Conservation (phyloP, 1,284 basidiomycete genomes). For the Inonotus obliquus region DNA sequence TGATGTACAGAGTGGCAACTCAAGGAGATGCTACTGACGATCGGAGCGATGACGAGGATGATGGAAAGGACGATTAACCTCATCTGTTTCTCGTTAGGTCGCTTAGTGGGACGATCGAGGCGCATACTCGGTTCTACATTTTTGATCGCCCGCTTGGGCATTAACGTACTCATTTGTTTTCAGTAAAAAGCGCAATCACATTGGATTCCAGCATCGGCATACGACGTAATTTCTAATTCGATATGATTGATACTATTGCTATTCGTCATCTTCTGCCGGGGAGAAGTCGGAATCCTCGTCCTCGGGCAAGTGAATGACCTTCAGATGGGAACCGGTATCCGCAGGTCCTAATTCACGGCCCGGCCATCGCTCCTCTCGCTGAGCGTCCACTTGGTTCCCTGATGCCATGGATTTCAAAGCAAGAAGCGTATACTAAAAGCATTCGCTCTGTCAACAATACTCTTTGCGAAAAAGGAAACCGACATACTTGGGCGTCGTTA, state of each 20-base stretch:
- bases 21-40: constrained; percentile 37
- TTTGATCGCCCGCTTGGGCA: too few relatives aligned
- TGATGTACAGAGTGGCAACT: constrained; percentile 33
- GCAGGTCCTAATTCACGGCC: constrained; percentile 39
- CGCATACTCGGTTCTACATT: too few relatives aligned
- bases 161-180: too few relatives aligned
- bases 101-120: not conserved
- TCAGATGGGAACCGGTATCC: constrained; percentile 30
- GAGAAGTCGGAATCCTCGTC: constrained; percentile 60
- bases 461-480: not conserved
- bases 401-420: constrained; percentile 62
- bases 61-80: constrained; percentile 35
- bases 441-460: not conserved
- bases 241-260: not conserved
- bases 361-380: constrained; percentile 73
- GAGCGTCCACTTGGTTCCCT: constrained; percentile 63
- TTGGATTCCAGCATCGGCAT: too few relatives aligned
- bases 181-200: too few relatives aligned
- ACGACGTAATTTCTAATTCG: too few relatives aligned
- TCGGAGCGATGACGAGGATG: constrained; percentile 69
- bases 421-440: constrained; percentile 55
- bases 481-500: constrained; percentile 74
- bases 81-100: not conserved
- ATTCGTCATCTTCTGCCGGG: constrained; percentile 44
- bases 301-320: constrained; percentile 52